A percentile compares a stretch with the other conserved stretches of the same genome.
phyloP scores from a whole-genome alignment of 176 grass and related monocot genomes.

The Rhynchospora tenuis region DNA sequence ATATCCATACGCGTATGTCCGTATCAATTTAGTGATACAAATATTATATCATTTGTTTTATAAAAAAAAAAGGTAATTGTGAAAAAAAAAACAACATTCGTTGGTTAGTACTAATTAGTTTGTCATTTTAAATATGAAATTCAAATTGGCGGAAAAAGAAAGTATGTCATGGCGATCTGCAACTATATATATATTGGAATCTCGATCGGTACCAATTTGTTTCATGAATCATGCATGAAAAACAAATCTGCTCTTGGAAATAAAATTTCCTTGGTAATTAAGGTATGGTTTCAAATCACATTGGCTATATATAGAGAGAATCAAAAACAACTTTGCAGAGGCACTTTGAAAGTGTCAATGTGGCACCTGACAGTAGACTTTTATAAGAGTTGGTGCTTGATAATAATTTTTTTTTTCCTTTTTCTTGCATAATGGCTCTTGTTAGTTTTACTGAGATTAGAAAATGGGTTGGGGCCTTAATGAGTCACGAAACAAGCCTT shows the following conservation, averaged over 20 bases:
- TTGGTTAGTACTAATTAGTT: too few relatives aligned
- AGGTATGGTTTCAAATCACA: constrained; percentile 6
- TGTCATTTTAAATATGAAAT: neutral
- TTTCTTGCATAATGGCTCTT: neutral
- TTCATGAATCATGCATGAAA: neutral
- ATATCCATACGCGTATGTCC: too few relatives aligned
- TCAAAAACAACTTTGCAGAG: constrained; percentile 11
- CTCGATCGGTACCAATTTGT: neutral
- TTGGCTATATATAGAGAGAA: neutral
- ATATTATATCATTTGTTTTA: too few relatives aligned
- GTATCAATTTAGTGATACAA: too few relatives aligned
- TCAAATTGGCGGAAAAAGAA: neutral
- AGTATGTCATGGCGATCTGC: neutral
- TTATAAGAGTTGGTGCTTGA: neutral
- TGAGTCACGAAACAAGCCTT: constrained; percentile 23
- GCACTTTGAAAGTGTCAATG: constrained; percentile 25
- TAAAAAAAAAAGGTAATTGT: too few relatives aligned
- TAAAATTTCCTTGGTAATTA: neutral
- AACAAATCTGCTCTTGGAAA: neutral
- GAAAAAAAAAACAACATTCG: neutral
- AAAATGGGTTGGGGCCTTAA: neutral
- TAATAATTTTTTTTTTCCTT: neutral
- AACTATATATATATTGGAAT: neutral
- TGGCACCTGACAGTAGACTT: constrained; percentile 23
- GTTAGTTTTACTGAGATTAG: neutral